These are phyloP conservation scores for Plenodomus biglobosus DNA, from an alignment of 2,329 filamentous ascomycete genomes.

Conservation along the genomic window DNA sequence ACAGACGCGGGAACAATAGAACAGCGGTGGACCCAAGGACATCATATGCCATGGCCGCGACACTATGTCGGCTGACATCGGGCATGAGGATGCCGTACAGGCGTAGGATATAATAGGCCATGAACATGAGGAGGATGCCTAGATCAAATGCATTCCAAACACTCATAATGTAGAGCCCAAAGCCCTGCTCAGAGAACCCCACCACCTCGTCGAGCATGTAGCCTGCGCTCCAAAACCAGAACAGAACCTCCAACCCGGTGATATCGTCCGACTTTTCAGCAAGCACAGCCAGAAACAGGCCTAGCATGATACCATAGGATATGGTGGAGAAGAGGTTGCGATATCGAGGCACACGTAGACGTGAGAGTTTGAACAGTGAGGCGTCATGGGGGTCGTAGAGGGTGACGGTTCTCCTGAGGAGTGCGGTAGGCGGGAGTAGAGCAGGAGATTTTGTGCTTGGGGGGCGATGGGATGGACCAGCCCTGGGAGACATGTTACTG, in stretches of 20 bases:
- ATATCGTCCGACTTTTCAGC: slow-evolving; percentile 74
- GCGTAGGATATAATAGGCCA: slow-evolving; percentile 87
- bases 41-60: slow-evolving; percentile 87
- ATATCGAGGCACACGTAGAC: slow-evolving; percentile 87
- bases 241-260: slow-evolving; percentile 80
- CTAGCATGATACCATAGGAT: slow-evolving; percentile 82
- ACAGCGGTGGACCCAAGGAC: slow-evolving; percentile 91
- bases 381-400: slow-evolving; percentile 90
- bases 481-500: slow-evolving; percentile 28
- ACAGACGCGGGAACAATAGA: slow-evolving; percentile 83
- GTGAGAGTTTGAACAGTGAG: slow-evolving; percentile 86
- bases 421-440: slow-evolving; percentile 32
- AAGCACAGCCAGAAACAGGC: slow-evolving; percentile 82
- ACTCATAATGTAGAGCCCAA: slow-evolving; percentile 94
- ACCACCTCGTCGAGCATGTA: slow-evolving; percentile 97
- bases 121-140: slow-evolving; percentile 80
- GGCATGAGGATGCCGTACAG: slow-evolving; percentile 84
- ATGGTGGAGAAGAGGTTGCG: slow-evolving; percentile 86
- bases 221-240: slow-evolving; percentile 97
- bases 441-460: slow-evolving; percentile 32
- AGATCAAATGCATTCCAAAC: slow-evolving; percentile 97
- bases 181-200: slow-evolving; percentile 94
- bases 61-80: slow-evolving; percentile 65
- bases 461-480: slow-evolving; percentile 34
- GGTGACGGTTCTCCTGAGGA: slow-evolving; percentile 72